phyloP scores from a whole-genome alignment of 2,329 filamentous ascomycete species.

The Grosmannia serpens region DNA sequence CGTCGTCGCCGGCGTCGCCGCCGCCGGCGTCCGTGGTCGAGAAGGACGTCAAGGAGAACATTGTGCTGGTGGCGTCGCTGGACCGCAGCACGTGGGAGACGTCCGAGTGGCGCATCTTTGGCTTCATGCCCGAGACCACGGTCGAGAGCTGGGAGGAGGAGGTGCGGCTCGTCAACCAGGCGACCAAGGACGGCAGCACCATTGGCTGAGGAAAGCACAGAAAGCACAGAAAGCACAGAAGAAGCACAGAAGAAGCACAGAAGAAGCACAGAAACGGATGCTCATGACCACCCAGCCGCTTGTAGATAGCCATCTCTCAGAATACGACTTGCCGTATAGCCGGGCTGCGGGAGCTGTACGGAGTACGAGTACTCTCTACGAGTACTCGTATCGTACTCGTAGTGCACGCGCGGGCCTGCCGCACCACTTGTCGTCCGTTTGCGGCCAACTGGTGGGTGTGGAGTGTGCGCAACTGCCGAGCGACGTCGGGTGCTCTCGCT shows the following conservation, averaged over 20 bases:
- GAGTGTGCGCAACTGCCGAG: no score
- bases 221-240: not conserved
- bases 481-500: no score
- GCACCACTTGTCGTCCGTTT: no score
- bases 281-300: no score
- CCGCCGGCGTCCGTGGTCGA: constrained; percentile 31
- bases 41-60: constrained; percentile 48
- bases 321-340: no score
- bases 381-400: no score
- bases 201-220: not conserved
- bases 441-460: no score
- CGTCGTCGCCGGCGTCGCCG: constrained; percentile 17
- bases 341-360: no score
- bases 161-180: constrained; percentile 2
- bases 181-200: not conserved
- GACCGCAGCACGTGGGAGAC: constrained; percentile 34
- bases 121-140: constrained; percentile 45
- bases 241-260: not conserved
- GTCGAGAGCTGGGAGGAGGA: constrained; percentile 26
- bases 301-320: not conserved
- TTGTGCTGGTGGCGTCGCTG: constrained; percentile 45
- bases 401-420: no score
- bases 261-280: not conserved
- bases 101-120: constrained; percentile 53
- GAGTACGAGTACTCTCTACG: no score